A percentile compares a stretch with the other conserved stretches of the same genome.
These are phyloP conservation scores for Cryphonectria nitschkei DNA, from an alignment of 2,329 filamentous ascomycete species.

Conservation along the genomic window DNA sequence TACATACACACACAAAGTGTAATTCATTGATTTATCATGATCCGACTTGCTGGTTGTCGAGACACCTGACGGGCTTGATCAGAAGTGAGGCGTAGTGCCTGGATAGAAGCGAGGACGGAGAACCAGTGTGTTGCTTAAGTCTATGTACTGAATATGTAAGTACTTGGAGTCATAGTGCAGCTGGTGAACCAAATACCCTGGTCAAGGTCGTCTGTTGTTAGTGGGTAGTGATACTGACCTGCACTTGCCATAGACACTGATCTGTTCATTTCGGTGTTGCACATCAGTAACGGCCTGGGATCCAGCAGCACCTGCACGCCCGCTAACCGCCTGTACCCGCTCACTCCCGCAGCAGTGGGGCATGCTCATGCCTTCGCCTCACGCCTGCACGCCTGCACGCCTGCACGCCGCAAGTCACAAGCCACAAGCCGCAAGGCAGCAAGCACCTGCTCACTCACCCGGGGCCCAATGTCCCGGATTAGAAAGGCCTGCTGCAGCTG, in stretches of 20 bases:
- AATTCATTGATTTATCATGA: neutral
- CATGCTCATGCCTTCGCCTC: neutral
- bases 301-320: neutral
- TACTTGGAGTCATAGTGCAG: no score
- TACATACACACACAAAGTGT: neutral
- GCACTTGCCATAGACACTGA: no score
- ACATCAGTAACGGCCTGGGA: neutral
- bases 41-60: neutral
- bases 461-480: neutral
- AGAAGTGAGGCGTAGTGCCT: neutral
- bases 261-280: no score
- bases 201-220: neutral
- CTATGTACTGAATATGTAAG: no score
- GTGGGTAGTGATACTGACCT: neutral
- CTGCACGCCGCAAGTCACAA: neutral
- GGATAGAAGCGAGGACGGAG: neutral
- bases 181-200: no score
- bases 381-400: neutral
- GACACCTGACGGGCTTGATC: neutral
- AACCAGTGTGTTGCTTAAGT: no score
- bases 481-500: constrained; percentile 2
- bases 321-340: neutral
- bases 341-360: neutral
- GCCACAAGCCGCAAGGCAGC: neutral
- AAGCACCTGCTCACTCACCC: neutral